Evolutionary conservation across 805 yeast species (phyloP), one percentile per base, ranked within the genome.

Genomic region (Zygoascus flipseniorum): DNA sequence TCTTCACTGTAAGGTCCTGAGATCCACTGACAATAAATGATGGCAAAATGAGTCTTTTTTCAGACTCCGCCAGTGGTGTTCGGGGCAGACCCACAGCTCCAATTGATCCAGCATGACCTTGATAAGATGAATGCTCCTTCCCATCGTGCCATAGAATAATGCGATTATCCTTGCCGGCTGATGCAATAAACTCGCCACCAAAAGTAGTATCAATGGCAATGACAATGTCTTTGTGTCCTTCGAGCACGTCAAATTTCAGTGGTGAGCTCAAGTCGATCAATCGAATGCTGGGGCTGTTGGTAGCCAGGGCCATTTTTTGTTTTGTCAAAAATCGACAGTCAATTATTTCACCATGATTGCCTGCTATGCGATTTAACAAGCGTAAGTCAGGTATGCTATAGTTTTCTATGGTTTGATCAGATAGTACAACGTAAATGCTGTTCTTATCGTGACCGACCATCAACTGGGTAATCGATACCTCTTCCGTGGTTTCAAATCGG

Each of bases 261-360:
- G 83, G 82, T 10, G 19, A n/a, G 14, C 42, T n/a, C 10, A 41
- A 19, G 19, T 39, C 44, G 35, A 90, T 77, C 13, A 93, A 69
- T 65, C 98, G 75, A 53, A 93, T 71, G 1, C 92, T 82, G 11
- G 97, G 95, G 0, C 98, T 87, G 68, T 93, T 93, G 2, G 98
- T 92, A 1, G 98, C 97, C 58, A 93, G 68, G 4, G 95, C 98
- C 46, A 92, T 67, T 32, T 58, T 62, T 23, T 73, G 64, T 8
- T 88, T 87, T 0, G 93, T 93, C 32, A 83, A 84, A 63, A 82
- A 85, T 59, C 81, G 79, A 72, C 89, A 77, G 65, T 49, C 98
- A 2, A 97, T 96, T 62, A 93, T 83, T 26, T 93, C 92, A 54
- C 97, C 98, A 69, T 92, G 96, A 68, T 89, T 89, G 60, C 97